Evolutionary conservation across 177 flowering plant species (phyloP), one percentile per base, ranked within the genome.

Genomic region (Tripterygium wilfordii): DNA sequence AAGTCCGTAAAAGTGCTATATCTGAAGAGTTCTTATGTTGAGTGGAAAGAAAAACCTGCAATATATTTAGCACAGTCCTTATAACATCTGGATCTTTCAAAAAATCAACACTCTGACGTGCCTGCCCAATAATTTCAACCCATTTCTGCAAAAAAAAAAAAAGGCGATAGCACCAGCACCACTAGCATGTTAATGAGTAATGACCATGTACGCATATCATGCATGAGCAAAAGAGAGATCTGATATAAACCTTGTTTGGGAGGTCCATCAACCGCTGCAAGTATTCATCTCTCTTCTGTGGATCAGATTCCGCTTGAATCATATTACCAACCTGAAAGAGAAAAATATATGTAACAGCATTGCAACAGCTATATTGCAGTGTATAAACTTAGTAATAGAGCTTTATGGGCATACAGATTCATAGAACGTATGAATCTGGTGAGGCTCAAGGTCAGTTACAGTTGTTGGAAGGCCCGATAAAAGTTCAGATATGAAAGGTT

Each of bases 291-390:
- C 97, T 83, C 70, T 83, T 89, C 52, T 76, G 85, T 15, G 85
- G 77, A 68, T 94, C 99, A 58, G 97, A 70, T 58, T 94, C 99
- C 14, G 99, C 97, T 68, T 88, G 97, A 63, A 94, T 85, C 99
- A 94, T 94, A 26, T 78, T 64, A 49, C 87, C 96, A 55, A 94
- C 97, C 99, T 94, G 65, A 37, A 63, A 33, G n/a, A n/a, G 13
- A 56, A 22, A 2, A 20, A 4, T 20, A 21, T 19, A 24, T 29
- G 10, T 16, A 33, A 12, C n/a, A n/a, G n/a, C n/a, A n/a, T n/a
- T n/a, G n/a, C n/a, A n/a, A n/a, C n/a, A n/a, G n/a, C n/a, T n/a
- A n/a, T n/a, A n/a, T n/a, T n/a, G n/a, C n/a, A n/a, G n/a, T n/a
- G n/a, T n/a, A n/a, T n/a, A 1, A 18, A 20, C 24, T 3, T 18